Evolutionary conservation across 768 basidiomycete genomes (phyloP).

Genomic region (Gyrodon lividus): DNA sequence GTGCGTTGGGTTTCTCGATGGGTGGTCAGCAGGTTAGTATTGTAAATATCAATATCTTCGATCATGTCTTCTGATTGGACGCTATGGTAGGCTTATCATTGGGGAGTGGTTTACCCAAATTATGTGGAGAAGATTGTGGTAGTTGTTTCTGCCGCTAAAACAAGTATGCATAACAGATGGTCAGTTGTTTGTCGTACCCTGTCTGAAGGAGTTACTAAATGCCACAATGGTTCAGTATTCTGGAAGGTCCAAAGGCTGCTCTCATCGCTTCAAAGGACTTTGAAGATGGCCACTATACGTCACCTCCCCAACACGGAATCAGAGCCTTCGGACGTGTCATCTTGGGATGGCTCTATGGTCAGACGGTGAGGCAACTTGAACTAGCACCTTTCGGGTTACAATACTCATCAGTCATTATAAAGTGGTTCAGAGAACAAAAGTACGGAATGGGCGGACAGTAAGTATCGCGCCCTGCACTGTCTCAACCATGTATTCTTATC

Average conservation of each 20-base stretch:
- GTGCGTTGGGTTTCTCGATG: conserved; percentile 58
- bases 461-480: conserved; percentile 1
- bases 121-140: conserved; percentile 43
- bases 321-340: conserved; percentile 57
- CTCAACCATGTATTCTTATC: not conserved
- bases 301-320: conserved; percentile 44
- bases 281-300: conserved; percentile 49
- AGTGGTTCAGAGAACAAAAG: conserved; percentile 54
- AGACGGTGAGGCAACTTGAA: conserved; percentile 45
- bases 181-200: conserved; percentile 18
- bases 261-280: conserved; percentile 53
- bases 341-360: conserved; percentile 54
- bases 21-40: conserved; percentile 48
- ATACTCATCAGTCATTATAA: not conserved
- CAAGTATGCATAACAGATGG: conserved; percentile 56
- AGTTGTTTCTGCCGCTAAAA: conserved; percentile 54
- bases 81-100: conserved; percentile 46
- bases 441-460: conserved; percentile 43
- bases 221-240: conserved; percentile 36
- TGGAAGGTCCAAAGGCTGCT: conserved; percentile 56
- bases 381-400: conserved; percentile 83
- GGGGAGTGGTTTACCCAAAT: conserved; percentile 54
- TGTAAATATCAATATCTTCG: not conserved
- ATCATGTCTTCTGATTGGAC: not conserved
- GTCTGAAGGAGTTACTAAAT: not conserved